These are phyloP conservation scores for Dactylellina leptospora DNA, from an alignment of 2,329 filamentous ascomycete genomes.

Conservation along the genomic window DNA sequence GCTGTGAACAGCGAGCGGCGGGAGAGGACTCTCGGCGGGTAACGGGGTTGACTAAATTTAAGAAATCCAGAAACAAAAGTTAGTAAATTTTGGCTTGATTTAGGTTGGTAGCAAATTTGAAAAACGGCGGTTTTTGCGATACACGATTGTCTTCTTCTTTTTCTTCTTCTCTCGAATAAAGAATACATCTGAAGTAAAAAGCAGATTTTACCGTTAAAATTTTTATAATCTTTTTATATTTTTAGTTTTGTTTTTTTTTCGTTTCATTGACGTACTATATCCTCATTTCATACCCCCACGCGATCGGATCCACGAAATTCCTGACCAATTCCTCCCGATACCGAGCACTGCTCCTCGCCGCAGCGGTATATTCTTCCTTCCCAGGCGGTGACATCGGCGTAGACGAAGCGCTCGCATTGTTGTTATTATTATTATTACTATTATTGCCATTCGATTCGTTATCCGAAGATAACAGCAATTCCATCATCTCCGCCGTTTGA, in stretches of 20 bases:
- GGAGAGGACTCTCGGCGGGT: conserved; percentile 33
- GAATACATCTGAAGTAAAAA: not conserved
- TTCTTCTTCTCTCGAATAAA: no score
- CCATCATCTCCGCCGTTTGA: conserved; percentile 42
- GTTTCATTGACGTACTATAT: conserved; percentile 35
- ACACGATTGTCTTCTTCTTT: no score
- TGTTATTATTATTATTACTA: not conserved
- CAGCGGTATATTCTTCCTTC: conserved; percentile 2
- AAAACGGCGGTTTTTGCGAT: no score
- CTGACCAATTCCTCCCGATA: conserved; percentile 43
- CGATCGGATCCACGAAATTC: conserved; percentile 38
- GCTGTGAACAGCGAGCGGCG: conserved; percentile 33
- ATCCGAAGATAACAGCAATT: conserved; percentile 31
- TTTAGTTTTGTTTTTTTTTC: not conserved
- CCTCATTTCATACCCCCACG: conserved; percentile 43
- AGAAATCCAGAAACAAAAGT: not conserved
- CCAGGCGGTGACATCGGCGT: not conserved
- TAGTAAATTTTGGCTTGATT: no score
- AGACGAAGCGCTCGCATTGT: not conserved
- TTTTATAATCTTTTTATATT: not conserved
- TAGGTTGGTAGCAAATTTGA: no score
- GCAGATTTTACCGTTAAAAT: not conserved
- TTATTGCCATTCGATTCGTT: not conserved
- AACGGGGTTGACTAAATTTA: conserved; percentile 24
- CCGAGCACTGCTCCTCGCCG: conserved; percentile 26